phyloP scores from a whole-genome alignment of 192 early-diverging fungal species.

The Coemansia sp. region DNA sequence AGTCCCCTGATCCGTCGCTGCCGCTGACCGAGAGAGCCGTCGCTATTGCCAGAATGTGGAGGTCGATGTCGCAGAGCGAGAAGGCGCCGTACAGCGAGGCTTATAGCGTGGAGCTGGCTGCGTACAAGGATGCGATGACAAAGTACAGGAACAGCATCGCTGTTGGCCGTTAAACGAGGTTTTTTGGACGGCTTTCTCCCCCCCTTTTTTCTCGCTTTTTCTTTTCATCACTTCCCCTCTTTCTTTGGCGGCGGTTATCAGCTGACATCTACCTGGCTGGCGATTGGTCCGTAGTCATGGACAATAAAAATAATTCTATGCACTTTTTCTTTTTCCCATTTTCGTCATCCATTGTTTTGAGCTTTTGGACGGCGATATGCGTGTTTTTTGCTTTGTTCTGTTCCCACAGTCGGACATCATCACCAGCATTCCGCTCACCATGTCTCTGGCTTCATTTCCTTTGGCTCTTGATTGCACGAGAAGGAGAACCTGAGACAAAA shows the following conservation, averaged over 20 bases:
- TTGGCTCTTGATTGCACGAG: background rate
- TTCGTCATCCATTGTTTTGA: background rate
- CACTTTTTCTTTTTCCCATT: background rate
- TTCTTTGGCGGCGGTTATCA: background rate
- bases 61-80: slow-evolving; percentile 23
- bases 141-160: slow-evolving; percentile 27
- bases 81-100: slow-evolving; percentile 28
- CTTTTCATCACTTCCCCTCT: background rate
- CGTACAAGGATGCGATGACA: slow-evolving; percentile 25
- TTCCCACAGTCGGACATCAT: background rate
- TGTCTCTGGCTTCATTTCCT: background rate
- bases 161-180: background rate
- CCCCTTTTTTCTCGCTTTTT: background rate
- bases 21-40: no score
- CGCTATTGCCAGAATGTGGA: slow-evolving; percentile 24
- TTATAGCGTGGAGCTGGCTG: slow-evolving; percentile 7
- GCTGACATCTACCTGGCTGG: slow-evolving; percentile 1
- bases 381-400: background rate
- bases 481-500: background rate
- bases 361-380: no score
- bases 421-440: no score
- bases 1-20: no score
- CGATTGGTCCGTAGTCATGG: background rate
- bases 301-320: background rate
- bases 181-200: background rate